Evolutionary conservation across 78 protist species (phyloP), one percentile per base, ranked within the genome.

Genomic region (Creolimax fragrantissima): DNA sequence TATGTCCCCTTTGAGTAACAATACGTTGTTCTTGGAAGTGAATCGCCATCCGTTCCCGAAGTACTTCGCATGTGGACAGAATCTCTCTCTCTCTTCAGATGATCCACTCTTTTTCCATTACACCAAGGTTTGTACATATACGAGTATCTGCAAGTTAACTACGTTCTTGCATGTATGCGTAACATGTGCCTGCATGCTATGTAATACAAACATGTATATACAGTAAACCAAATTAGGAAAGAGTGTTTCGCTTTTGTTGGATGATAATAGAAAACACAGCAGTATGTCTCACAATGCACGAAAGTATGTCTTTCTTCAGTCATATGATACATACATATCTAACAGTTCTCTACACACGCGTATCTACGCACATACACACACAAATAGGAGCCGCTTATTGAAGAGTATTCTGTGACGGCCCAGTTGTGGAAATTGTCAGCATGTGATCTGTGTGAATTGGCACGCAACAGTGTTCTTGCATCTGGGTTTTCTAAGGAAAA

Each of bases 41-140:
- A 41, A 94, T 84, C 43, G 95, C 5, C 95, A 95, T 90, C 99
- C 99, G 41, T 96, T 99, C 93, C 98, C 94, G n/a, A 6, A 17
- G 3, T 90, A 58, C 93, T 95, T 89, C 92, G 92, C 92, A 35
- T 83, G 96, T 42, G 99, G 99, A 35, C 91, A 97, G 35, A 97
- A 97, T 91, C 98, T 98, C n/a, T 86, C 96, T 2, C 94, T 99
- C 43, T 94, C 97, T 3, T 97, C 99, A 2, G 99, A 98, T 86
- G 99, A 98, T 93, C 99, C 99, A 47, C 95, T 98, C 43, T 96
- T 94, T 84, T 97, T 98, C 95, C 99, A 99, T 93, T 83, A 95
- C 85, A 97, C 99, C 2, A 95, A 94, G 74, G 74, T 58, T 32
- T 58, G 74, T 58, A 32, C 74, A 58, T 58, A 45, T n/a, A n/a